These are phyloP conservation scores for Xylaria sp. DNA, from an alignment of 2,329 filamentous ascomycete species.

Conservation along the genomic window DNA sequence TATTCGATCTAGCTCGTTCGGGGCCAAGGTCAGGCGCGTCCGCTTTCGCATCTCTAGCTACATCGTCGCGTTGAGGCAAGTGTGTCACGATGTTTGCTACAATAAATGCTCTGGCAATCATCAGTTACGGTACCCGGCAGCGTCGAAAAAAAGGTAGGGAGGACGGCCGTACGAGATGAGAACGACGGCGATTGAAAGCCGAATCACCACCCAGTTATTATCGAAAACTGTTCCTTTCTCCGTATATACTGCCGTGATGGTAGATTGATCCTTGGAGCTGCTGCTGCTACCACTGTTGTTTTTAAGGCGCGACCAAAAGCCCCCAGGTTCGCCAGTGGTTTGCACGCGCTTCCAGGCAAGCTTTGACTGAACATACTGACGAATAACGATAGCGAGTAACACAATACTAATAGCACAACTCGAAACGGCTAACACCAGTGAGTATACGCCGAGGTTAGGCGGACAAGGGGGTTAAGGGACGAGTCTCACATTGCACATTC, in stretches of 20 bases:
- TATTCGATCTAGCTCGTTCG: slow-evolving; percentile 32
- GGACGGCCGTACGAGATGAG: slow-evolving; percentile 29
- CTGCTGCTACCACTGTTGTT: slow-evolving; percentile 3
- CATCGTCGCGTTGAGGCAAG: slow-evolving; percentile 29
- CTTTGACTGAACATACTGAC: slow-evolving; percentile 28
- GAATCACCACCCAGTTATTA: slow-evolving; percentile 33
- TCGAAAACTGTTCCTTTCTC: slow-evolving; percentile 27
- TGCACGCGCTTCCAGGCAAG: slow-evolving; percentile 24
- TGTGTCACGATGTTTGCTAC: slow-evolving; percentile 32
- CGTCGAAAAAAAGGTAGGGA: background rate
- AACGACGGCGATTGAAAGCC: slow-evolving; percentile 32
- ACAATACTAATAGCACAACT: slow-evolving; percentile 30
- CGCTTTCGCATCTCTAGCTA: slow-evolving; percentile 30
- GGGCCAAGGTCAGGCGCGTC: slow-evolving; percentile 31
- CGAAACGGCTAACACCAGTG: slow-evolving; percentile 22
- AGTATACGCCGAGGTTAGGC: background rate
- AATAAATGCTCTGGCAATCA: slow-evolving; percentile 27
- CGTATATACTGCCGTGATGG: slow-evolving; percentile 10
- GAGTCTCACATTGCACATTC: slow-evolving; percentile 29
- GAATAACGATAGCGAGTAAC: slow-evolving; percentile 26
- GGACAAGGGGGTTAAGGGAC: background rate
- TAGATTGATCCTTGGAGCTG: slow-evolving; percentile 8
- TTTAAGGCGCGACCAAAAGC: slow-evolving; percentile 21
- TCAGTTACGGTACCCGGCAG: background rate
- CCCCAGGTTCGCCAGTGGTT: background rate